Evolutionary conservation across 1,284 basidiomycete species (phyloP).

Genomic region (Cryptococcus deneoformans): DNA sequence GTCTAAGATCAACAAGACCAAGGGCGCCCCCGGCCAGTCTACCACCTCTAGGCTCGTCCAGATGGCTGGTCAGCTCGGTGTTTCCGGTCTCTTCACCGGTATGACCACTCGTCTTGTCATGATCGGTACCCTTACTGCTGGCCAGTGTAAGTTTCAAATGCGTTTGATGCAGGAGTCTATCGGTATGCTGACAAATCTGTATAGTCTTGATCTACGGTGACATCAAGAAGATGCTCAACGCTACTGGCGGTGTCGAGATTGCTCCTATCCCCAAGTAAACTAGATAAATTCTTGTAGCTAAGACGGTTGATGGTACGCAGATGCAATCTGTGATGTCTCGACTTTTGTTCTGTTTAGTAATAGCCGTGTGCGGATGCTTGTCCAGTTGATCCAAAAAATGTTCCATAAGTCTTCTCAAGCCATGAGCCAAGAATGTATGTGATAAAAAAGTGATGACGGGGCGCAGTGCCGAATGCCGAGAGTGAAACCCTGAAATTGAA

Average conservation of each 20-base stretch:
- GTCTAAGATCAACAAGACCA: slow-evolving; percentile 60
- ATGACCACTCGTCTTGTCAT: slow-evolving; percentile 51
- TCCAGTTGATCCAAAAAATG: not conserved
- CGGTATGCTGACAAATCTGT: slow-evolving; percentile 16
- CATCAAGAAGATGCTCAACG: slow-evolving; percentile 54
- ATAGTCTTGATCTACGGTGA: slow-evolving; percentile 52
- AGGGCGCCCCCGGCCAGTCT: slow-evolving; percentile 55
- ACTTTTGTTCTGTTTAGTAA: too few species aligned
- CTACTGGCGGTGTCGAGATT: slow-evolving; percentile 53
- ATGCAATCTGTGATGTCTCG: too few species aligned
- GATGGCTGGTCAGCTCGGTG: slow-evolving; percentile 54
- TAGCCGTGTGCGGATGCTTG: too few species aligned
- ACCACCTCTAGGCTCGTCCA: slow-evolving; percentile 53
- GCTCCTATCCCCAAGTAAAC: slow-evolving; percentile 41
- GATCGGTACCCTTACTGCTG: slow-evolving; percentile 57
- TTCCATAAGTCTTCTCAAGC: not conserved
- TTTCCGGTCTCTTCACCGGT: slow-evolving; percentile 56
- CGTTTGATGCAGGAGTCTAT: not conserved
- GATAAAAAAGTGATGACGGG: not conserved
- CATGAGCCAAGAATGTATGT: not conserved
- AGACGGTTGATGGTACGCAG: too few species aligned
- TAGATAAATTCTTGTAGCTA: too few species aligned
- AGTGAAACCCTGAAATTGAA: not conserved
- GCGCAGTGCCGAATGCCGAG: not conserved
- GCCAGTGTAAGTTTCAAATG: slow-evolving; percentile 47